A percentile compares a stretch with the other conserved stretches of the same genome.
These are phyloP conservation scores for Tylopilus intermedius DNA, from an alignment of 768 basidiomycete genomes.

Conservation along the genomic window DNA sequence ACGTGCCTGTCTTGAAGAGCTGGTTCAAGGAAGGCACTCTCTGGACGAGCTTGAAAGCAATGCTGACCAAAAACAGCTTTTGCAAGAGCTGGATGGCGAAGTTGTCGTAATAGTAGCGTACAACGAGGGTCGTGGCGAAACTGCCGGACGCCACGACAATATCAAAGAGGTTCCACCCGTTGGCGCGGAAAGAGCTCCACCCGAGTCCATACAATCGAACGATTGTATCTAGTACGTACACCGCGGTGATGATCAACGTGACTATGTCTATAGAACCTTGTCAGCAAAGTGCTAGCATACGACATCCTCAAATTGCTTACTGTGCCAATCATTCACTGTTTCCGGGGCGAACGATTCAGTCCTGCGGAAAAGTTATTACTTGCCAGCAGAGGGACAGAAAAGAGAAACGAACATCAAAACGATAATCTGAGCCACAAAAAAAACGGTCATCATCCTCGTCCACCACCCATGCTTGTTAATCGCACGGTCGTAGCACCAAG, in stretches of 20 bases:
- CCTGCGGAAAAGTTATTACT: constrained; percentile 39
- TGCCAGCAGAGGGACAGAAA: neutral
- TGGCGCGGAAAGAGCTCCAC: constrained; percentile 74
- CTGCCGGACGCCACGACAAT: constrained; percentile 74
- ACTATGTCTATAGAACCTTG: constrained; percentile 52
- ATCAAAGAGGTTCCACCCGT: constrained; percentile 95
- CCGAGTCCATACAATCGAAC: constrained; percentile 84
- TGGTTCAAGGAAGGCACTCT: constrained; percentile 84
- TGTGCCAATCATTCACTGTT: constrained; percentile 51
- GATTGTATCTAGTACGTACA: constrained; percentile 72
- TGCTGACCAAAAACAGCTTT: constrained; percentile 88
- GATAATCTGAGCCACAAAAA: constrained; percentile 79
- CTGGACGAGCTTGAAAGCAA: constrained; percentile 92
- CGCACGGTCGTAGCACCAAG: constrained; percentile 92
- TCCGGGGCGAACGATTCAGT: constrained; percentile 67
- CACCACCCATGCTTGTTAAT: constrained; percentile 92
- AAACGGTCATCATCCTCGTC: constrained; percentile 70
- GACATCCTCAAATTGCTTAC: constrained; percentile 36
- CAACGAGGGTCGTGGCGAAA: constrained; percentile 74
- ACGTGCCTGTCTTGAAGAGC: constrained; percentile 95
- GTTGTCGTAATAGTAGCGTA: constrained; percentile 48
- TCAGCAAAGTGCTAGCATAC: constrained; percentile 9
- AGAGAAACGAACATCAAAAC: constrained; percentile 63
- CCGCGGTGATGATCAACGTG: constrained; percentile 65
- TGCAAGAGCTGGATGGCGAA: constrained; percentile 64